phyloP scores from a whole-genome alignment of 495 filamentous ascomycete species.

The Aspergillus sclerotioniger region DNA sequence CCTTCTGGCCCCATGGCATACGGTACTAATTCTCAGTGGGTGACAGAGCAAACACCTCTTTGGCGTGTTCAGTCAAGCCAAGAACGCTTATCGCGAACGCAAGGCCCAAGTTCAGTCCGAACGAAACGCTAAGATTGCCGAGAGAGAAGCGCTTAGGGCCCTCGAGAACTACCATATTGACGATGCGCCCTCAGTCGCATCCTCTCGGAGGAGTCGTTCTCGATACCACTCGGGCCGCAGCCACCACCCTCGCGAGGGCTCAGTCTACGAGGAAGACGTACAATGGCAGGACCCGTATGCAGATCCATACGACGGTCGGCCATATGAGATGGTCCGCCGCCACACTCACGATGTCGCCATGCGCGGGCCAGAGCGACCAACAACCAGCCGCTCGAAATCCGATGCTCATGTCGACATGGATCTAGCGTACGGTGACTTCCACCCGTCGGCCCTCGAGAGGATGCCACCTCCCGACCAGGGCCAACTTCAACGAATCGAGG shows the following conservation, averaged over 20 bases:
- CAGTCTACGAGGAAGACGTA: slow-evolving; percentile 37
- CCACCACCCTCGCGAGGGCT: slow-evolving; percentile 23
- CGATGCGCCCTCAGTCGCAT: slow-evolving; percentile 48
- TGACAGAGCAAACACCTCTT: slow-evolving; percentile 81
- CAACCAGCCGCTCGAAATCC: slow-evolving; percentile 39
- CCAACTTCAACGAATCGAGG: slow-evolving; percentile 34
- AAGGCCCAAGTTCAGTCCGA: slow-evolving; percentile 73
- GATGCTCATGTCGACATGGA: slow-evolving; percentile 77
- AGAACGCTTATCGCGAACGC: slow-evolving; percentile 76
- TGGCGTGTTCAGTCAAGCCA: slow-evolving; percentile 83
- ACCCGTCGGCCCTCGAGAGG: slow-evolving; percentile 41
- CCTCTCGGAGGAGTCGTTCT: slow-evolving; percentile 42
- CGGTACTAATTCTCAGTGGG: slow-evolving; percentile 24
- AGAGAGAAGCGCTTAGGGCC: slow-evolving; percentile 49
- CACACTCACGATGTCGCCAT: slow-evolving; percentile 43
- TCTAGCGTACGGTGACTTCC: slow-evolving; percentile 72
- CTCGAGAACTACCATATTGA: slow-evolving; percentile 50
- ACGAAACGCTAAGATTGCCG: slow-evolving; percentile 55
- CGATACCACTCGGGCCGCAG: slow-evolving; percentile 34
- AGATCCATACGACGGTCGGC: slow-evolving; percentile 22
- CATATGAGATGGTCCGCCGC: slow-evolving; percentile 41
- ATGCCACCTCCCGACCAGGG: slow-evolving; percentile 21
- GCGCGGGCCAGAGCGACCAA: slow-evolving; percentile 28
- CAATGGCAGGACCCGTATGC: slow-evolving; percentile 20
- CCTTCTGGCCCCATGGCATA: background rate